Evolutionary conservation across 768 basidiomycete genomes (phyloP).

Genomic region (Lactifluus pinguis): DNA sequence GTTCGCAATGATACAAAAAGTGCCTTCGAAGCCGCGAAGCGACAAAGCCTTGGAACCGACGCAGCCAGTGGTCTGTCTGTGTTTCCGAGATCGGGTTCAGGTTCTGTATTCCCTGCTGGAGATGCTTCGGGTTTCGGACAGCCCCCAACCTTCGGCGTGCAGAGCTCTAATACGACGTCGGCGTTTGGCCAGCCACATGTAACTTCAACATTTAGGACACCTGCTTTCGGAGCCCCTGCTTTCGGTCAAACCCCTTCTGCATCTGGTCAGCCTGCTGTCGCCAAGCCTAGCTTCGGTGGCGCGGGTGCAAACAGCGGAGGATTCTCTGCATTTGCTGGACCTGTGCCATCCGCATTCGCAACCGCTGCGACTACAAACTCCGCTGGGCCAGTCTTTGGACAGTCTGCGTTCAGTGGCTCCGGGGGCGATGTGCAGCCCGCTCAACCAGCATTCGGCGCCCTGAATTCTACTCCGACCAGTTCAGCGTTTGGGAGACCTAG

Average conservation of each 20-base stretch:
- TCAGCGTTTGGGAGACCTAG: slow-evolving; percentile 31
- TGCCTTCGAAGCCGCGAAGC: slow-evolving; percentile 41
- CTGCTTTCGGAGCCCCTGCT: slow-evolving; percentile 21
- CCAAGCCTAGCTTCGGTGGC: slow-evolving; percentile 7
- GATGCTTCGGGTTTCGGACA: slow-evolving; percentile 21
- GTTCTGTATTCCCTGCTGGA: slow-evolving; percentile 16
- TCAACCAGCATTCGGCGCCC: slow-evolving; percentile 15
- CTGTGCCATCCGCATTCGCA: slow-evolving; percentile 16
- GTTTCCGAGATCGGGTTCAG: not conserved
- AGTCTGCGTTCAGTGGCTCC: slow-evolving; percentile 18
- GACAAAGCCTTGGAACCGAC: slow-evolving; percentile 29
- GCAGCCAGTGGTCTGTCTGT: not conserved
- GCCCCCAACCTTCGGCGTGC: slow-evolving; percentile 31
- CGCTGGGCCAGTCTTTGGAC: slow-evolving; percentile 20
- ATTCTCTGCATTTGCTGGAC: slow-evolving; percentile 17
- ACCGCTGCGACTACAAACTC: not conserved
- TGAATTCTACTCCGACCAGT: slow-evolving; percentile 21
- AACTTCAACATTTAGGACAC: slow-evolving; percentile 33
- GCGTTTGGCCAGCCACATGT: slow-evolving; percentile 21
- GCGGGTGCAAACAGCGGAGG: slow-evolving; percentile 2
- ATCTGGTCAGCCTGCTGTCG: slow-evolving; percentile 21
- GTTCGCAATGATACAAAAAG: slow-evolving; percentile 29
- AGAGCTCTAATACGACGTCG: not conserved
- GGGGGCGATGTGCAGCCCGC: not conserved
- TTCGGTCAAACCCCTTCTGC: slow-evolving; percentile 25